Evolutionary conservation across 208 protist genomes (phyloP).

Genomic region (Trypanosoma caninum): DNA sequence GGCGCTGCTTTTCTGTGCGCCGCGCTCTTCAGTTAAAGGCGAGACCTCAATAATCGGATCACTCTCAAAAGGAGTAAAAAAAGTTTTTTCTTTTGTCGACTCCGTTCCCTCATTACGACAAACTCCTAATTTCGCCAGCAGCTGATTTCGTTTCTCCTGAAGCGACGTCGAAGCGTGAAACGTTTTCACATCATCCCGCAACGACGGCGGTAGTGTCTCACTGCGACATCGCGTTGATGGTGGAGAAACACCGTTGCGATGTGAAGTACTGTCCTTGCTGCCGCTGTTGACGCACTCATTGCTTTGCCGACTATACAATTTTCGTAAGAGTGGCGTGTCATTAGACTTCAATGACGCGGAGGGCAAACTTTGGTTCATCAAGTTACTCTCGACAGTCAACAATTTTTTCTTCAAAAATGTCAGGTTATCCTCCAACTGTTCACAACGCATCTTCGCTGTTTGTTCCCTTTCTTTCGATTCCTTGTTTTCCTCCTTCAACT

Average conservation of each 20-base stretch:
- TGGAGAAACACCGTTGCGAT: background rate
- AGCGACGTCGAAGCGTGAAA: background rate
- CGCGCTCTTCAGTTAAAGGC: slow-evolving; percentile 19
- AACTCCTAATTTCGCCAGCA: slow-evolving; percentile 6
- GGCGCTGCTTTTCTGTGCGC: background rate
- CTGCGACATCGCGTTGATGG: slow-evolving; percentile 6
- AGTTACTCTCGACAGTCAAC: slow-evolving; percentile 27
- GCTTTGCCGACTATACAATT: background rate
- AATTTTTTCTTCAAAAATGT: slow-evolving; percentile 54
- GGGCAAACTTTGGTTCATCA: background rate
- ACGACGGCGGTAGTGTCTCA: slow-evolving; percentile 6
- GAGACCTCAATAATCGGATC: slow-evolving; percentile 15
- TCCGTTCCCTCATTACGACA: background rate
- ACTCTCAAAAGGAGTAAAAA: background rate
- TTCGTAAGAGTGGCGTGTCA: background rate
- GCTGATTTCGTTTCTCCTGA: slow-evolving; percentile 8
- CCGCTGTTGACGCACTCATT: background rate
- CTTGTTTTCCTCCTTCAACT: slow-evolving; percentile 18
- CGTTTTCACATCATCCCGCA: background rate
- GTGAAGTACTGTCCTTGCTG: background rate
- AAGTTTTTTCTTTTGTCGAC: background rate
- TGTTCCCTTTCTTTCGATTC: slow-evolving; percentile 10
- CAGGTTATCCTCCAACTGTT: slow-evolving; percentile 36
- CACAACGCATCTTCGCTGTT: slow-evolving; percentile 17
- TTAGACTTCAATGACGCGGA: background rate